A percentile compares a stretch with the other conserved stretches of the same genome.
Conservation (phyloP, 2,329 filamentous ascomycete species). For the Fusarium albosuccineum region DNA sequence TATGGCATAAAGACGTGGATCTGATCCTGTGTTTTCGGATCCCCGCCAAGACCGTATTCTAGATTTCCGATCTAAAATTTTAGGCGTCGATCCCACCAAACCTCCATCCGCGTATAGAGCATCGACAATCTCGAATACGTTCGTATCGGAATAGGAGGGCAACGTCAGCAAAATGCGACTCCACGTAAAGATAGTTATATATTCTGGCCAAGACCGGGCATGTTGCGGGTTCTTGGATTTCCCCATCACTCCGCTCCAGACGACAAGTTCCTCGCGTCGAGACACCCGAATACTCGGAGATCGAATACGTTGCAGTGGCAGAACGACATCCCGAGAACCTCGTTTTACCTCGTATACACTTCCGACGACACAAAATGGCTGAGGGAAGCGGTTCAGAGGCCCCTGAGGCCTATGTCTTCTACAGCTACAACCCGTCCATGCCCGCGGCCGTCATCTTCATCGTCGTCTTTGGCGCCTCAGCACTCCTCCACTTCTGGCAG, state of each 20-base stretch:
- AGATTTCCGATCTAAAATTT: constrained; percentile 12
- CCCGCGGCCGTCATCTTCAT: constrained; percentile 58
- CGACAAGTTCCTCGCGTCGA: background rate
- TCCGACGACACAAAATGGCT: constrained; percentile 29
- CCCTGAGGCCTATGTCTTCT: constrained; percentile 46
- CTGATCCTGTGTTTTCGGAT: too few relatives aligned
- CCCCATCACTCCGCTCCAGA: background rate
- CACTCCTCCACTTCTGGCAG: constrained; percentile 56
- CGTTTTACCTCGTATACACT: background rate
- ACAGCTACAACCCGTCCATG: constrained; percentile 63
- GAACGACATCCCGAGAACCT: constrained; percentile 8
- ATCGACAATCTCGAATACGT: constrained; percentile 5
- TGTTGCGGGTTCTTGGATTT: background rate
- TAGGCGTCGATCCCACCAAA: constrained; percentile 6
- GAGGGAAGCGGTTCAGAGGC: constrained; percentile 12
- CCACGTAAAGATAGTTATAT: constrained; percentile 34
- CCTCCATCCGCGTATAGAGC: constrained; percentile 32
- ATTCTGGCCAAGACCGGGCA: constrained; percentile 5
- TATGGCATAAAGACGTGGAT: too few relatives aligned
- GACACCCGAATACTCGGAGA: constrained; percentile 9
- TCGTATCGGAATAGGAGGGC: background rate
- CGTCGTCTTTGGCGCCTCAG: constrained; percentile 55
- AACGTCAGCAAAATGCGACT: background rate
- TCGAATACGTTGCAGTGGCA: background rate
- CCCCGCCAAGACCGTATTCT: background rate